phyloP scores from a whole-genome alignment of 257 asterid species.

The Cordia subcordata region DNA sequence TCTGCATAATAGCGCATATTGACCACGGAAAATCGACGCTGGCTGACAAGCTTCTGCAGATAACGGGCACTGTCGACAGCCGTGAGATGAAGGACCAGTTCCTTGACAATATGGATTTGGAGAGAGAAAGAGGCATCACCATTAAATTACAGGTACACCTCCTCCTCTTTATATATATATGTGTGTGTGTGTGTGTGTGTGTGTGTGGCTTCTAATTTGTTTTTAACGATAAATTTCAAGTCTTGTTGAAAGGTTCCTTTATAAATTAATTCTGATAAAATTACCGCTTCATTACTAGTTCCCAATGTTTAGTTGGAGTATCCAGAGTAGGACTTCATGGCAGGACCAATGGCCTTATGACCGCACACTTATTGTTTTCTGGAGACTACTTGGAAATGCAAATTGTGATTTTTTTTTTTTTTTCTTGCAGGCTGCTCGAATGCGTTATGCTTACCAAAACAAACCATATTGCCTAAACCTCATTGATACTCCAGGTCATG shows the following conservation, averaged over 20 bases:
- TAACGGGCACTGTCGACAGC: constrained; percentile 90
- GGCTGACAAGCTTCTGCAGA: constrained; percentile 92
- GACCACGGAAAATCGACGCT: constrained; percentile 97
- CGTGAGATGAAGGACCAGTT: constrained; percentile 97
- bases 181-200: too few species aligned
- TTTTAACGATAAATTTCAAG: too few species aligned
- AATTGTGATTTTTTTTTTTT: not conserved
- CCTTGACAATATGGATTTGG: constrained; percentile 99
- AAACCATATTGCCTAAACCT: constrained; percentile 93
- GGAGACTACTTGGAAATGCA: too few species aligned
- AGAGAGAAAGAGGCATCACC: constrained; percentile 99
- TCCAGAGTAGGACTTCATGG: too few species aligned
- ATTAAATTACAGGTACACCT: constrained; percentile 82
- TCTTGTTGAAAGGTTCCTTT: too few species aligned
- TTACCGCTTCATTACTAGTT: too few species aligned
- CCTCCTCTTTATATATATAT: too few species aligned
- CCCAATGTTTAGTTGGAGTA: too few species aligned
- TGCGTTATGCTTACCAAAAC: constrained; percentile 67
- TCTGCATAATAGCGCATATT: constrained; percentile 88
- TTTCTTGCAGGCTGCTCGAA: constrained; percentile 78
- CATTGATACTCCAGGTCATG: constrained; percentile 98
- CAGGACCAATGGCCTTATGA: too few species aligned
- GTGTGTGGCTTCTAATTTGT: too few species aligned
- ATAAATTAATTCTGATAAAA: too few species aligned
- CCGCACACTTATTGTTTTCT: too few species aligned